Base-by-base conservation (phyloP, 257 asterid species). In the Verbena officinalis region DNA sequence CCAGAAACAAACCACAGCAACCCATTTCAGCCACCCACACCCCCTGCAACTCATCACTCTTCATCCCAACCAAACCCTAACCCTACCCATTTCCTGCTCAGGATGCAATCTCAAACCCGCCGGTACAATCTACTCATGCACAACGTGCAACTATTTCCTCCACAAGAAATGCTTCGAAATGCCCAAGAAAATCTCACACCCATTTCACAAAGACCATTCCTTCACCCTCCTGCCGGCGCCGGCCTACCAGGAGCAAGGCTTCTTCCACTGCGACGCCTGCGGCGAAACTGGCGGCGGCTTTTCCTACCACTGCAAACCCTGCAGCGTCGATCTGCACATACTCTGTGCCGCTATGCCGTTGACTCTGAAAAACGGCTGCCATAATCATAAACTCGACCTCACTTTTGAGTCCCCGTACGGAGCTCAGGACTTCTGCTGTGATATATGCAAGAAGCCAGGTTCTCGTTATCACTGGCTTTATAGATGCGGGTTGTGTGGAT, bases 391-490 rank as follows among this genome's bases (percentile, higher is more conserved):
- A 22, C 85, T 88, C 16, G 50, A 56, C 0, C 87, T 85, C 4
- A 8, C 59, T 2, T 83, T 83, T 20, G 80, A 61, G 7, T 59
- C 80, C 1, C 85, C 91, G 21, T 80, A 83, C 42, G 67, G 16
- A 4, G n/a, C 22, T 3, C 71, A 75, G 50, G 71, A 21, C 1
- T 85, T 79, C 50, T 16, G 11, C 11, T 85, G 96, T 36, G 81
- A 81, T 38, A 43, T 88, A 7, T 88, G 94, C 63, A 50, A 14
- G 59, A 36, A 30, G 31, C 13, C 3, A 9, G 87, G 84, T 4
- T 52, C 68, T 0, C n/a, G n/a, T n/a, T 56, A 65, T 7, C 83
- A 77, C 34, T 85, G 96, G 90, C 79, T 88, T 12, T 88, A 88
- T 49, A 52, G 87, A 52, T 85, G 94, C 42, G 39, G 7, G 1